Conservation (phyloP, 2,329 filamentous ascomycete species). For the Albifimbria verrucaria region DNA sequence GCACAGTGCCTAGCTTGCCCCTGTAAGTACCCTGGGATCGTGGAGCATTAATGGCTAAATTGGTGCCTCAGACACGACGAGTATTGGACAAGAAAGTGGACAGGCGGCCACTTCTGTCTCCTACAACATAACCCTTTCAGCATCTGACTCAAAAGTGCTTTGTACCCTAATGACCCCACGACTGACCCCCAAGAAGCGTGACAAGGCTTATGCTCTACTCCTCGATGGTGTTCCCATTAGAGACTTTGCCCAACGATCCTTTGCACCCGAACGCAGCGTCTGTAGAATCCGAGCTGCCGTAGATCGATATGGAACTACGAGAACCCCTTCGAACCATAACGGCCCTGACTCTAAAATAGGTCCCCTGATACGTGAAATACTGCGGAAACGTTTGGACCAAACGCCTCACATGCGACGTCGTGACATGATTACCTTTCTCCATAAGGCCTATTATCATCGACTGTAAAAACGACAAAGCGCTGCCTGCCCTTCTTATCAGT, state of each 20-base stretch:
- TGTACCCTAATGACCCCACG: not conserved
- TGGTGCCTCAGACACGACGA: not conserved
- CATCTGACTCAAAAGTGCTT: not conserved
- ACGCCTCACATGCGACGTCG: no score
- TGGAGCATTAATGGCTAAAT: not conserved
- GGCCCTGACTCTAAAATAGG: no score
- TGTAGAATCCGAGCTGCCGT: conserved; percentile 1
- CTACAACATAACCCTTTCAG: not conserved
- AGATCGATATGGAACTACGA: no score
- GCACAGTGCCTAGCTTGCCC: not conserved
- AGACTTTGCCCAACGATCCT: not conserved
- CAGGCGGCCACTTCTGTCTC: not conserved
- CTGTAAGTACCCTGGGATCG: not conserved
- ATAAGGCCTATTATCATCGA: no score
- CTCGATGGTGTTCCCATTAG: not conserved
- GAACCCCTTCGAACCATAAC: no score
- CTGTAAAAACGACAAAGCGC: no score
- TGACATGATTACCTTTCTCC: no score
- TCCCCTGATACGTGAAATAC: no score
- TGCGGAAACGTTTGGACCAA: no score
- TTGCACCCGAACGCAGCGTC: not conserved
- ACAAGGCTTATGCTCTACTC: not conserved
- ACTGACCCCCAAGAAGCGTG: conserved; percentile 1
- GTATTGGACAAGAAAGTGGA: not conserved
- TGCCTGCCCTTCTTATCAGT: no score